Conservation (phyloP, 73 alveolate genomes). For the Symbiodinium pilosum region DNA sequence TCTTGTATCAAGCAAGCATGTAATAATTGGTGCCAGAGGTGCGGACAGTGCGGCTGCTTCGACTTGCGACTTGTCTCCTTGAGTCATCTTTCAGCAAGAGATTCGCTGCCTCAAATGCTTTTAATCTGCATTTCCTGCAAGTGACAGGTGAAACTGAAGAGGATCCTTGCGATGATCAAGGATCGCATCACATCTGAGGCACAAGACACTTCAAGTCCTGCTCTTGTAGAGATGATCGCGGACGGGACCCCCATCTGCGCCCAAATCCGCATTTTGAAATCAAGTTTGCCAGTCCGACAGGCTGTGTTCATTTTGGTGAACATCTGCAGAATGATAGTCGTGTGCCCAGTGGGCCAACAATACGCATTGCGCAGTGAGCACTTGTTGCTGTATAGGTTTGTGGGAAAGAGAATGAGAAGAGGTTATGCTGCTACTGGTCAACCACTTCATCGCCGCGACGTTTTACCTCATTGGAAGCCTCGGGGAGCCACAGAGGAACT, state of each 20-base stretch:
- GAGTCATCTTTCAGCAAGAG: neutral
- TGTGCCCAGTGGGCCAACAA: neutral
- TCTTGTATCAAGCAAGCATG: too few species aligned
- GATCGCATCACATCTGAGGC: conserved; percentile 87
- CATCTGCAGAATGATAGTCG: conserved; percentile 39
- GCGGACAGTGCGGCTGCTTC: neutral
- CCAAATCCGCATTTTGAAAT: too few species aligned
- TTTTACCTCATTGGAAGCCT: conserved; percentile 43
- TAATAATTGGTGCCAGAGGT: too few species aligned
- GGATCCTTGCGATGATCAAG: conserved; percentile 76
- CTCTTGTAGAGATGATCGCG: neutral
- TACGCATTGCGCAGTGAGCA: neutral
- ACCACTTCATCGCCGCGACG: conserved; percentile 76
- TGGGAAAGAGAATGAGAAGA: too few species aligned
- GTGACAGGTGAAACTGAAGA: conserved; percentile 36
- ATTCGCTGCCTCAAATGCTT: neutral
- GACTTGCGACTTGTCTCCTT: neutral
- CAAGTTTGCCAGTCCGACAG: neutral
- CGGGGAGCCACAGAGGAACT: neutral
- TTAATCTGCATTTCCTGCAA: too few species aligned
- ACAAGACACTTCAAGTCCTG: too few species aligned
- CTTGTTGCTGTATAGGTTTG: neutral
- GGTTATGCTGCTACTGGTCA: conserved; percentile 43
- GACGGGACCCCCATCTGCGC: too few species aligned
- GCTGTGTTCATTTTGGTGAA: conserved; percentile 71